phyloP scores from a whole-genome alignment of 2,329 filamentous ascomycete genomes.

The Apiospora sp. region DNA sequence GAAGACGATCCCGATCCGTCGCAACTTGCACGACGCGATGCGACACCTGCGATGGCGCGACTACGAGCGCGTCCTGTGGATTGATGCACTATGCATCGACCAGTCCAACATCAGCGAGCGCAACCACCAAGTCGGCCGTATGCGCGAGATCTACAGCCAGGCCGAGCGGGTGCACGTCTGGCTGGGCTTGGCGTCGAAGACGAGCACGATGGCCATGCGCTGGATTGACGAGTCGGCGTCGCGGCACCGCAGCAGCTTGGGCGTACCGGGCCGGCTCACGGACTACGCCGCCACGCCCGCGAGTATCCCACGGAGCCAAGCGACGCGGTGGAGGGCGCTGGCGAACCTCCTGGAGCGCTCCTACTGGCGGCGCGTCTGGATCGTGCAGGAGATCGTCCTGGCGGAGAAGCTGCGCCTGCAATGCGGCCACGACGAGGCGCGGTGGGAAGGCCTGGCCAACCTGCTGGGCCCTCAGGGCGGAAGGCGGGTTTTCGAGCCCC shows the following conservation, averaged over 20 bases:
- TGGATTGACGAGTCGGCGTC: slow-evolving; percentile 41
- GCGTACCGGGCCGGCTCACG: not conserved
- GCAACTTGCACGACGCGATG: not conserved
- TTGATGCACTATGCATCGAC: slow-evolving; percentile 31
- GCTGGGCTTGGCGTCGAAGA: not conserved
- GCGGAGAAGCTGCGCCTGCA: not conserved
- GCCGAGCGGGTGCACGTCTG: slow-evolving; percentile 22
- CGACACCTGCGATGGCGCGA: slow-evolving; percentile 11
- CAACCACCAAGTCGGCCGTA: slow-evolving; percentile 23
- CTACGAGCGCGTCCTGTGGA: slow-evolving; percentile 24
- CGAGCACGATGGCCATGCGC: not conserved
- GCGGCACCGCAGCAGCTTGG: slow-evolving; percentile 31
- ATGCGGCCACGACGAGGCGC: not conserved
- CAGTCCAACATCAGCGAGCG: slow-evolving; percentile 24
- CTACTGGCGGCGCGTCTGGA: slow-evolving; percentile 32
- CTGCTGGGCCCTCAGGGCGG: not conserved
- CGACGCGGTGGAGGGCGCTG: not conserved
- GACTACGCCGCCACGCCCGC: not conserved
- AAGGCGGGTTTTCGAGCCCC: not conserved
- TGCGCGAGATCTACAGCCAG: slow-evolving; percentile 28
- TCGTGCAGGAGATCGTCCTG: not conserved
- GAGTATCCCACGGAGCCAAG: not conserved
- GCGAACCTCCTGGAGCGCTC: not conserved
- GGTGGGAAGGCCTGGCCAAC: not conserved
- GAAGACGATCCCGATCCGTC: not conserved